phyloP scores from a whole-genome alignment of 1,284 basidiomycete genomes.

The Coniophora puteana region DNA sequence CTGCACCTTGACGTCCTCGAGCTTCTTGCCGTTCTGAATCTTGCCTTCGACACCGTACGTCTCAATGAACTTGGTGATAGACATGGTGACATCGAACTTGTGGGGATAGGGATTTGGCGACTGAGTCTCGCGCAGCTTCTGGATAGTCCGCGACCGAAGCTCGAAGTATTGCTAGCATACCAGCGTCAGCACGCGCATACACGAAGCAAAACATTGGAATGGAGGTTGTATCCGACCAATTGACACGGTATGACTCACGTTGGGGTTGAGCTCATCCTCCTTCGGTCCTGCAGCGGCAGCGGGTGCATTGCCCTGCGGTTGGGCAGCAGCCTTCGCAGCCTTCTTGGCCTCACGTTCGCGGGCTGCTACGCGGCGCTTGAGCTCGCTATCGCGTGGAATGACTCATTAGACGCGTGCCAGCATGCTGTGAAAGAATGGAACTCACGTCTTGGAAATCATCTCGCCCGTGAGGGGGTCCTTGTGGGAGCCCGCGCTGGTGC shows the following conservation, averaged over 20 bases:
- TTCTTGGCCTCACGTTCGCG: constrained; percentile 84
- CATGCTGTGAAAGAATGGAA: constrained; percentile 18
- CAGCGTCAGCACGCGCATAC: not conserved
- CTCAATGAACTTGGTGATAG: constrained; percentile 77
- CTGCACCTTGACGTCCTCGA: constrained; percentile 48
- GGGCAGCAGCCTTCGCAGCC: constrained; percentile 69
- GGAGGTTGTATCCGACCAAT: not conserved
- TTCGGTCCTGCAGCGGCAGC: constrained; percentile 41
- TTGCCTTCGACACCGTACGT: constrained; percentile 74
- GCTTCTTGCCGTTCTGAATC: constrained; percentile 60
- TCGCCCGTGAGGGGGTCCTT: constrained; percentile 91
- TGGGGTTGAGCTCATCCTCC: constrained; percentile 81
- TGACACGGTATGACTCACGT: constrained; percentile 47
- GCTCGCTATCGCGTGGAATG: constrained; percentile 57
- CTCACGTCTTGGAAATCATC: constrained; percentile 92
- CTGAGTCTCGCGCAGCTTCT: constrained; percentile 81
- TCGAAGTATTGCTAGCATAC: constrained; percentile 90
- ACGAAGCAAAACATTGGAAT: not conserved
- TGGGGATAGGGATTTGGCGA: constrained; percentile 96
- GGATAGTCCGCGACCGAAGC: constrained; percentile 85
- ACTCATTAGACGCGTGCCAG: constrained; percentile 25
- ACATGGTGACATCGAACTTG: constrained; percentile 92
- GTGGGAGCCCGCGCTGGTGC: constrained; percentile 45
- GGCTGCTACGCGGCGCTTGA: constrained; percentile 88
- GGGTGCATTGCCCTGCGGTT: constrained; percentile 36